Percentiles rank a stretch among this genome's conserved stretches.
These are phyloP conservation scores for Colletotrichum costaricense DNA, from an alignment of 2,329 filamentous ascomycete genomes.

Conservation along the genomic window DNA sequence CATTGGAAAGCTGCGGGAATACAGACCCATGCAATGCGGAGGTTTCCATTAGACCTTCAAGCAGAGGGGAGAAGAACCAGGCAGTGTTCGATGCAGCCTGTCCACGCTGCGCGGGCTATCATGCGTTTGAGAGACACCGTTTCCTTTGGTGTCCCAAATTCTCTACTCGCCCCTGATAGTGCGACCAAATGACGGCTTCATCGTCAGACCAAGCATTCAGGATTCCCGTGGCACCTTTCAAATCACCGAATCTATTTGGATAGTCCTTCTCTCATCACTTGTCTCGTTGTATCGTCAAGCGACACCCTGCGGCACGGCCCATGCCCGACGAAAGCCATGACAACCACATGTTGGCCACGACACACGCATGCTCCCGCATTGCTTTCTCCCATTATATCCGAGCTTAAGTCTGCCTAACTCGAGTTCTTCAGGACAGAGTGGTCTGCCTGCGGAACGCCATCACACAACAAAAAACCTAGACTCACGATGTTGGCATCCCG, in stretches of 20 bases:
- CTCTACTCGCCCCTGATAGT: slow-evolving; percentile 12
- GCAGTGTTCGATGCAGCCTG: slow-evolving; percentile 10
- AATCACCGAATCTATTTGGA: not conserved
- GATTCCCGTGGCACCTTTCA: not conserved
- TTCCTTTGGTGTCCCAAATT: not conserved
- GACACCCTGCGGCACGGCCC: not conserved
- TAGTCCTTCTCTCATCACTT: not conserved
- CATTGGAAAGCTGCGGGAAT: slow-evolving; percentile 18
- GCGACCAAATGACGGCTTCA: slow-evolving; percentile 8
- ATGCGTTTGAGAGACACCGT: not conserved
- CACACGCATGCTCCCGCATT: not conserved
- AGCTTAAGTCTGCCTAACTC: slow-evolving; percentile 7
- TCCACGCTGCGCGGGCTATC: not conserved
- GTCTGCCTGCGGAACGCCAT: not conserved
- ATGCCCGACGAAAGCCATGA: not conserved
- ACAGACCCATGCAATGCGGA: slow-evolving; percentile 1
- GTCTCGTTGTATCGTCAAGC: slow-evolving; percentile 23
- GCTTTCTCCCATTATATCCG: not conserved
- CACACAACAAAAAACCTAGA: not conserved
- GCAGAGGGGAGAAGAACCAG: not conserved
- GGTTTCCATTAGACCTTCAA: not conserved
- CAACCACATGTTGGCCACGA: slow-evolving; percentile 2
- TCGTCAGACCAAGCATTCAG: not conserved
- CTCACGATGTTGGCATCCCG: not conserved
- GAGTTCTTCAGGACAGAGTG: not conserved